Evolutionary conservation across 164 flowering plant species (phyloP).

Genomic region (Akebia trifoliata): DNA sequence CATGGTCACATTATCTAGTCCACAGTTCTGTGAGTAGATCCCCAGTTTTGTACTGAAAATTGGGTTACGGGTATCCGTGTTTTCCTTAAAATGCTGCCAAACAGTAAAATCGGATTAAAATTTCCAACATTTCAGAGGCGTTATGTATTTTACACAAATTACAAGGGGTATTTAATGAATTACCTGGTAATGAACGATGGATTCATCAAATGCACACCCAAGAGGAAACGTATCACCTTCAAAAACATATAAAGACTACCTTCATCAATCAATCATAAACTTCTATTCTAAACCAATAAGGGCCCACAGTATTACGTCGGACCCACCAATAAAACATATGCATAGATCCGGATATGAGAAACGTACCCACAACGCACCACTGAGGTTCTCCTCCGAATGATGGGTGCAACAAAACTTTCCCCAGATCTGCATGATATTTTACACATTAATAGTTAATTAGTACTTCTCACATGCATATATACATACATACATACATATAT

Average conservation of each 20-base stretch:
- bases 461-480: neutral
- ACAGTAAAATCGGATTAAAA: neutral
- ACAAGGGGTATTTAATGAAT: neutral
- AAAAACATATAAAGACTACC: neutral
- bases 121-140: neutral
- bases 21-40: conserved; percentile 49
- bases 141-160: neutral
- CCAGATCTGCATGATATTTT: conserved; percentile 24
- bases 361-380: conserved; percentile 36
- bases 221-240: conserved; percentile 21
- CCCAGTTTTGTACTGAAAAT: conserved; percentile 45
- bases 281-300: too few relatives aligned
- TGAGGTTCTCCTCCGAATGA: conserved; percentile 31
- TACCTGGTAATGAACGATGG: conserved; percentile 20
- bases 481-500: neutral
- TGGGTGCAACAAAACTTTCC: conserved; percentile 35
- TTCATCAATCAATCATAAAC: neutral
- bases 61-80: conserved; percentile 40
- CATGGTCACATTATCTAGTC: conserved; percentile 59
- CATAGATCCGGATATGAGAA: too few relatives aligned
- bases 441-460: neutral
- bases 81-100: conserved; percentile 46
- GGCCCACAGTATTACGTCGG: too few relatives aligned
- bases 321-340: too few relatives aligned
- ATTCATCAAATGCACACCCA: conserved; percentile 19